phyloP scores from a whole-genome alignment of 2,329 filamentous ascomycete species.

The Chaetomium sp. region DNA sequence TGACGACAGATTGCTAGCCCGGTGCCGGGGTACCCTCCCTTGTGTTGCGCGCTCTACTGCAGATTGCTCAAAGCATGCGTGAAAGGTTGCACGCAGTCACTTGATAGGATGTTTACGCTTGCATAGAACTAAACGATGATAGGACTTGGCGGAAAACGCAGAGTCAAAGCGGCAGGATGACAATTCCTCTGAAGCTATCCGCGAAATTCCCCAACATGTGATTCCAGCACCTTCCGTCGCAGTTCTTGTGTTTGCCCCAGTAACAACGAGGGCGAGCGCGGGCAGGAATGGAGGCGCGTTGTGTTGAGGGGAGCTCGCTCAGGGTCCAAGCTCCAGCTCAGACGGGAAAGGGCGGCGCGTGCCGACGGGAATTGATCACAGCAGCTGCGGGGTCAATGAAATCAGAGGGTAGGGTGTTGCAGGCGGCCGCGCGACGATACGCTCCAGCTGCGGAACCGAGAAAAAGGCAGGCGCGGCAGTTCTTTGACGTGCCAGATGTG shows the following conservation, averaged over 20 bases:
- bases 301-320: conserved; percentile 1
- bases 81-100: conserved; percentile 19
- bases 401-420: background rate
- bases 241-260: background rate
- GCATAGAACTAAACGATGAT: conserved; percentile 12
- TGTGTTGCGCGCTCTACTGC: conserved; percentile 17
- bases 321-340: conserved; percentile 14
- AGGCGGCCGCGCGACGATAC: background rate
- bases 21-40: conserved; percentile 7
- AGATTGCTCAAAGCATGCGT: conserved; percentile 21
- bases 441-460: background rate
- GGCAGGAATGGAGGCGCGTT: conserved; percentile 2
- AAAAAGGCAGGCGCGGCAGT: background rate
- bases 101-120: conserved; percentile 21
- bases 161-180: conserved; percentile 6
- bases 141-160: conserved; percentile 11
- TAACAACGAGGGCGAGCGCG: background rate
- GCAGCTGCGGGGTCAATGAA: background rate
- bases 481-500: background rate
- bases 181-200: conserved; percentile 14
- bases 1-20: conserved; percentile 13
- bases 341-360: conserved; percentile 4
- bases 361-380: background rate
- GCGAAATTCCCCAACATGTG: conserved; percentile 8
- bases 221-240: conserved; percentile 6